These are phyloP conservation scores for Aureobasidium leucospermi DNA, from an alignment of 2,329 filamentous ascomycete species.

Conservation along the genomic window DNA sequence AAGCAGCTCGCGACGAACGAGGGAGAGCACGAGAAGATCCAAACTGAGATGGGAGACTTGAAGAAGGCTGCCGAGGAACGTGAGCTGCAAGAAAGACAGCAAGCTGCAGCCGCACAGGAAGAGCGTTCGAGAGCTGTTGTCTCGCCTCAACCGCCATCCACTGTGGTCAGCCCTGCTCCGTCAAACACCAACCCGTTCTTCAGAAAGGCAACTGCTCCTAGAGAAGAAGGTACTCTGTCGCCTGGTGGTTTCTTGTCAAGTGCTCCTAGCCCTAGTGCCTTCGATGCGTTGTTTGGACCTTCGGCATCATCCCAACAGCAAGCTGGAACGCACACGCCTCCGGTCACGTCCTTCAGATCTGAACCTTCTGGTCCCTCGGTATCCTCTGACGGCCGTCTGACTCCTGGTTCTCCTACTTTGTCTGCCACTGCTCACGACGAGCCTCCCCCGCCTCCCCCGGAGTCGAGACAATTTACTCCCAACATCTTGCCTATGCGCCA, in stretches of 20 bases:
- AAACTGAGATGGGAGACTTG: constrained; percentile 66
- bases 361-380: constrained; percentile 35
- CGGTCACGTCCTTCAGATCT: constrained; percentile 54
- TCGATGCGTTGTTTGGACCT: constrained; percentile 32
- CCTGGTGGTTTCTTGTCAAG: constrained; percentile 14
- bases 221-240: constrained; percentile 10
- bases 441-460: constrained; percentile 58
- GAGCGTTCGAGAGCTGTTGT: constrained; percentile 26
- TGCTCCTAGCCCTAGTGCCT: constrained; percentile 29
- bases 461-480: constrained; percentile 71
- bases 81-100: constrained; percentile 16
- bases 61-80: constrained; percentile 46
- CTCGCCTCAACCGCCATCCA: constrained; percentile 29
- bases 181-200: constrained; percentile 92
- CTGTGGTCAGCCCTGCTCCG: constrained; percentile 58
- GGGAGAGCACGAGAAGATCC: constrained; percentile 78
- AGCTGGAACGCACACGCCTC: constrained; percentile 35
- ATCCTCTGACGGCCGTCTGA: constrained; percentile 40
- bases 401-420: constrained; percentile 56
- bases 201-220: constrained; percentile 45
- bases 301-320: constrained; percentile 32
- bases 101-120: constrained; percentile 40
- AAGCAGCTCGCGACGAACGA: constrained; percentile 91
- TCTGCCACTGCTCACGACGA: constrained; percentile 47
- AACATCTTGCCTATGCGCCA: constrained; percentile 64